phyloP scores from a whole-genome alignment of 2,329 filamentous ascomycete species.

The Alternaria arbusti region DNA sequence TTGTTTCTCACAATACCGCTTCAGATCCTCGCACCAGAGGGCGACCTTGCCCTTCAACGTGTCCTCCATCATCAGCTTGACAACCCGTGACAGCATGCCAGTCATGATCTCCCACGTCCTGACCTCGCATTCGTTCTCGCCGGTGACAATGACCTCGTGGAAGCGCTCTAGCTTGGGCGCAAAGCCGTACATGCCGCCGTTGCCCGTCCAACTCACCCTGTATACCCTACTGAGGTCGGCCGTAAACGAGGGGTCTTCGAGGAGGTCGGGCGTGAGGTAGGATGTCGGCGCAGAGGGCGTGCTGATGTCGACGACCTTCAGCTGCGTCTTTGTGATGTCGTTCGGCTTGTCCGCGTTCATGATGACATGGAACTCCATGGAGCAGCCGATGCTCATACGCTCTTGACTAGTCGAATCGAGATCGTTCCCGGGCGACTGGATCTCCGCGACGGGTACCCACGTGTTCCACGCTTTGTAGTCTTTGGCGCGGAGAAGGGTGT shows the following conservation, averaged over 20 bases:
- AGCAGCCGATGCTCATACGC: slow-evolving; percentile 17
- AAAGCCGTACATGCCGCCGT: slow-evolving; percentile 16
- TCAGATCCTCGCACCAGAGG: slow-evolving; percentile 27
- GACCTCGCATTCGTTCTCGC: slow-evolving; percentile 25
- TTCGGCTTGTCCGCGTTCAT: slow-evolving; percentile 20
- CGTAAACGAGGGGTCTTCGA: slow-evolving; percentile 17
- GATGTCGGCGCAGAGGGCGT: slow-evolving; percentile 20
- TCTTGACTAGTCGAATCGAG: background rate
- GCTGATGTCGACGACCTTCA: slow-evolving; percentile 26
- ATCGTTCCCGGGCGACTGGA: slow-evolving; percentile 4
- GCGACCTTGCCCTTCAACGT: slow-evolving; percentile 23
- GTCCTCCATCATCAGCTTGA: slow-evolving; percentile 21
- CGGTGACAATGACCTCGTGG: slow-evolving; percentile 25
- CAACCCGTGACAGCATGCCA: slow-evolving; percentile 23
- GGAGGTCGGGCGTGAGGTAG: slow-evolving; percentile 15
- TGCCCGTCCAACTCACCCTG: slow-evolving; percentile 26
- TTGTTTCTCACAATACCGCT: slow-evolving; percentile 20
- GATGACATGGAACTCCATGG: slow-evolving; percentile 25
- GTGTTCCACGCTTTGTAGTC: slow-evolving; percentile 29
- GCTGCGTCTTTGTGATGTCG: slow-evolving; percentile 12
- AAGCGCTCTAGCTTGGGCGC: slow-evolving; percentile 22
- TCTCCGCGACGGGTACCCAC: slow-evolving; percentile 21
- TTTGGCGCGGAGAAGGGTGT: slow-evolving; percentile 17
- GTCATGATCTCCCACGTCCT: slow-evolving; percentile 30
- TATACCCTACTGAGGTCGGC: slow-evolving; percentile 25